Base-by-base conservation (phyloP, 2,329 filamentous ascomycete species). In the Epichloe typhina region DNA sequence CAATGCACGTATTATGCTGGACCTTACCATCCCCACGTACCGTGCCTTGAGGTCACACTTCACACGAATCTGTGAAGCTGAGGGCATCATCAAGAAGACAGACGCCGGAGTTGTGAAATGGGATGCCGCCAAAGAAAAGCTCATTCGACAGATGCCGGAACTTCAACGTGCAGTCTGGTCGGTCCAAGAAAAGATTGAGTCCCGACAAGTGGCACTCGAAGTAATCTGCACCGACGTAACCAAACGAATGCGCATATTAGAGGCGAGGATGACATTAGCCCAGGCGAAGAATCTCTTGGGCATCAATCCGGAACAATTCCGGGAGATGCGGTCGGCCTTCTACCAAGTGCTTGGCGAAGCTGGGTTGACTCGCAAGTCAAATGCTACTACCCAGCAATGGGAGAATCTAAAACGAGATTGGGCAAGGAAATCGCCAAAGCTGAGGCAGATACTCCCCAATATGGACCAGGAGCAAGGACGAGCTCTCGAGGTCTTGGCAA, bases 161-260 rank as follows among this genome's bases (percentile, higher is more conserved):
- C 70, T 94, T 15, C 76, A 82, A 53, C 67, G 69, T 3, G 70
- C 80, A 26, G 80, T 88, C 60, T 80, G 75, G 68, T 46, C 72
- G 6, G 73, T 79, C 42, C 73, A 77, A 26, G 74, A 76, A 3
- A 72, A 81, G 21, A 64, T 77, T 15, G 80, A 84, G 42, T 71
- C 74, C 41, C 86, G 83, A 61, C 75, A 75, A 38, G 71, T 88
- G 44, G 85, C 86, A 0, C 69, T 94, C 5, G 87, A 94, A 62
- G 77, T 88, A 44, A 82, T 94, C 23, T 89, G 85, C 61, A 84
- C 80, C 31, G 86, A 91, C 66, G 84, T 91, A 33, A 90, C 86
- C 1, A 93, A 93, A 66, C 74, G 84, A 19, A 82, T 90, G 72
- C 79, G 87, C 17, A 59, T 79, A 71, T 12, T 80, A 52, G 77